Conservation (phyloP, 2,329 filamentous ascomycete genomes). For the Orbilia javanica region DNA sequence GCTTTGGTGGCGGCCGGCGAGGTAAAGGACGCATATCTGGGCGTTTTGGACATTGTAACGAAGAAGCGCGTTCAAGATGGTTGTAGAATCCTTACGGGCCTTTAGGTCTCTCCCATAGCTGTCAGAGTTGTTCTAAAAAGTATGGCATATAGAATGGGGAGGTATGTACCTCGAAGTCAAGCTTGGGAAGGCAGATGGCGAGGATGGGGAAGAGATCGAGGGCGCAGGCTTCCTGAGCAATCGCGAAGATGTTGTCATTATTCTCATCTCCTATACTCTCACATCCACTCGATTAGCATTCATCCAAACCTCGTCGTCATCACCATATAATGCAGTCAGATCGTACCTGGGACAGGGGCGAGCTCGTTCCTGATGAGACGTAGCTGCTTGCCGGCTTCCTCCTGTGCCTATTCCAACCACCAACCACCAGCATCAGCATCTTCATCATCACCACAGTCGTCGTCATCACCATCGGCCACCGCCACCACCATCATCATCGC, state of each 20-base stretch:
- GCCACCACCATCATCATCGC: background rate
- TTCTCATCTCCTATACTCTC: background rate
- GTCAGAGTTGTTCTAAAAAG: slow-evolving; percentile 65
- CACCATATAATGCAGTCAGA: background rate
- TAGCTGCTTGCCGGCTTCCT: slow-evolving; percentile 87
- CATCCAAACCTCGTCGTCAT: slow-evolving; percentile 57
- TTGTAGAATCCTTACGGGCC: slow-evolving; percentile 62
- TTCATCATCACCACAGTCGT: slow-evolving; percentile 44
- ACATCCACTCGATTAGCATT: background rate
- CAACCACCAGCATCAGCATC: slow-evolving; percentile 13
- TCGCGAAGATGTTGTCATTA: slow-evolving; percentile 83
- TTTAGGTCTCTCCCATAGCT: slow-evolving; percentile 64
- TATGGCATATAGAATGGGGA: slow-evolving; percentile 71
- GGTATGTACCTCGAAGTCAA: slow-evolving; percentile 81
- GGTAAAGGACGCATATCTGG: slow-evolving; percentile 71
- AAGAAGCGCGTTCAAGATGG: slow-evolving; percentile 69
- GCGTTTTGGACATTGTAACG: slow-evolving; percentile 88
- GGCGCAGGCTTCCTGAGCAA: slow-evolving; percentile 85
- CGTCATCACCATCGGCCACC: slow-evolving; percentile 20
- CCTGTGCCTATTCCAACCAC: slow-evolving; percentile 74
- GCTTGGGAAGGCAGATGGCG: slow-evolving; percentile 81
- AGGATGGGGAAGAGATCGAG: slow-evolving; percentile 90
- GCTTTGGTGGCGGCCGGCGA: slow-evolving; percentile 63
- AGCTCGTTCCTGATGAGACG: slow-evolving; percentile 91
- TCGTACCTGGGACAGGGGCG: slow-evolving; percentile 89